Percentiles rank a stretch among this genome's conserved stretches.
Evolutionary conservation across 805 yeast species (phyloP).

Genomic region (Priceomyces fermenticarens): DNA sequence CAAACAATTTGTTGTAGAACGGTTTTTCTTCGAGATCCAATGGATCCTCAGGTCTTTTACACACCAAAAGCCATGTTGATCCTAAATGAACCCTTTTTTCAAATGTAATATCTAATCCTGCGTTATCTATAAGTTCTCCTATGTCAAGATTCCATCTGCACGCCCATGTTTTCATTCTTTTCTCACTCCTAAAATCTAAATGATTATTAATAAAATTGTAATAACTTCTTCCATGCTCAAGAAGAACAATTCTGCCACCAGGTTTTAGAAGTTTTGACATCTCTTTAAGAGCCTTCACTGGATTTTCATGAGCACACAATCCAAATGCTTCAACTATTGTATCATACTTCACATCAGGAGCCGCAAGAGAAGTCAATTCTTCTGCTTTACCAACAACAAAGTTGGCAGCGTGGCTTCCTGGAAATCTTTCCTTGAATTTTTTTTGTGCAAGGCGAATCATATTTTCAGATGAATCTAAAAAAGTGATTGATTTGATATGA

Average conservation of each 20-base stretch:
- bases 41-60: conserved; percentile 70
- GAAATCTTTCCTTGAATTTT: conserved; percentile 67
- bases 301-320: conserved; percentile 92
- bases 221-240: conserved; percentile 91
- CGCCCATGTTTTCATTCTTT: conserved; percentile 89
- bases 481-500: conserved; percentile 69
- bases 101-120: conserved; percentile 79
- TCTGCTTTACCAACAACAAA: conserved; percentile 92
- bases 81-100: conserved; percentile 86
- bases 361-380: conserved; percentile 61
- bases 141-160: conserved; percentile 97
- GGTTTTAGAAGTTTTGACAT: conserved; percentile 76
- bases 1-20: conserved; percentile 39
- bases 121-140: conserved; percentile 77
- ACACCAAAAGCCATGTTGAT: conserved; percentile 83
- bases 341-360: conserved; percentile 62
- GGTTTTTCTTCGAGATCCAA: conserved; percentile 43
- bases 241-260: conserved; percentile 80
- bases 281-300: conserved; percentile 73
- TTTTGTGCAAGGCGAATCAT: conserved; percentile 82
- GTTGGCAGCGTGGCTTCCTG: conserved; percentile 68
- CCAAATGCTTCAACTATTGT: conserved; percentile 95
- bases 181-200: conserved; percentile 78
- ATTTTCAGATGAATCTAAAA: conserved; percentile 75
- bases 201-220: conserved; percentile 75